A percentile compares a stretch with the other conserved stretches of the same genome.
These are phyloP conservation scores for Carnegiea gigantea DNA, from an alignment of 179 eudicot genomes.

Conservation along the genomic window DNA sequence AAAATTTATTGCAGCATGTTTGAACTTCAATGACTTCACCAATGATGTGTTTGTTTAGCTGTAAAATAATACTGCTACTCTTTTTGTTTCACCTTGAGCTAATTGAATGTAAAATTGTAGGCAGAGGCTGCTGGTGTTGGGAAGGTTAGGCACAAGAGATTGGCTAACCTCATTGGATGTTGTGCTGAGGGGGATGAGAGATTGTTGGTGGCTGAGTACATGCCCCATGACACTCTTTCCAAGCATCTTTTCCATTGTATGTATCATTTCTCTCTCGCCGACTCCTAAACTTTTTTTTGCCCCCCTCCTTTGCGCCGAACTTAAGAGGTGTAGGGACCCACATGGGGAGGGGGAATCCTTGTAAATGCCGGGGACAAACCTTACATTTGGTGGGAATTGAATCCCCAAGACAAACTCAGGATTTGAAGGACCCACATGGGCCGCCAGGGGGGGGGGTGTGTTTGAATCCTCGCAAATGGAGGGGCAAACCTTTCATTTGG, in stretches of 20 bases:
- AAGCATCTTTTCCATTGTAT: conserved; percentile 93
- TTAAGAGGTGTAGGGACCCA: too few relatives aligned
- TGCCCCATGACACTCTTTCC: conserved; percentile 84
- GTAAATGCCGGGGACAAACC: too few relatives aligned
- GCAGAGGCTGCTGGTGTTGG: conserved; percentile 91
- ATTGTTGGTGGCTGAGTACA: conserved; percentile 80
- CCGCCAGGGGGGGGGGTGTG: too few relatives aligned
- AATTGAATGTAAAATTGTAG: conserved; percentile 32
- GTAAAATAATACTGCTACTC: background rate
- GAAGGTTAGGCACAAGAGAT: conserved; percentile 72
- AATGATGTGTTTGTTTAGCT: background rate
- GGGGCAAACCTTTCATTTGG: too few relatives aligned
- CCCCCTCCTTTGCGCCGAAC: background rate
- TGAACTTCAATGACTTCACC: background rate
- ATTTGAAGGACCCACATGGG: too few relatives aligned
- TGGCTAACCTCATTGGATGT: conserved; percentile 87
- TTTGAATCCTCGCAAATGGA: too few relatives aligned
- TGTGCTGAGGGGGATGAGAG: conserved; percentile 97
- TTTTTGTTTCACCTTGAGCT: conserved; percentile 7
- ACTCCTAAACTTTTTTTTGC: too few relatives aligned
- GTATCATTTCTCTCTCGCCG: conserved; percentile 21
- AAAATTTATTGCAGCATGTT: background rate
- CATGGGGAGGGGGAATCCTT: too few relatives aligned
- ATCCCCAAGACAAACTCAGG: too few relatives aligned
- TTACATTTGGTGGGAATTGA: too few relatives aligned